Conservation (phyloP, 768 basidiomycete species). For the Mycena galericulata region DNA sequence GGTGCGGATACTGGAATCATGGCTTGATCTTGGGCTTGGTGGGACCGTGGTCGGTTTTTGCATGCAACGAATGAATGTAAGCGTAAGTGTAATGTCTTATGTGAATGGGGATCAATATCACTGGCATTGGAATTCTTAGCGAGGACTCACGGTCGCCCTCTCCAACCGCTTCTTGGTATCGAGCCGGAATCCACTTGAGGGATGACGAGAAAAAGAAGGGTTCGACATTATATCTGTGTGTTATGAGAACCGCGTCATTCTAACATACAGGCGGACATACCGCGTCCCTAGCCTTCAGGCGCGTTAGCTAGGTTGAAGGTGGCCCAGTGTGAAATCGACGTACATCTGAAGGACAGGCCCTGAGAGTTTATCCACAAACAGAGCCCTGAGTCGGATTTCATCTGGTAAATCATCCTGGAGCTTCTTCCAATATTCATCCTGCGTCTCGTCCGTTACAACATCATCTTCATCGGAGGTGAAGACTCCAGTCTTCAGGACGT, state of each 20-base stretch:
- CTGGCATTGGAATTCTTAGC: background rate
- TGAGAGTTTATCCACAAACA: conserved; percentile 65
- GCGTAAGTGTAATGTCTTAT: conserved; percentile 66
- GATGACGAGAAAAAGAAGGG: conserved; percentile 77
- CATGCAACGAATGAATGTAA: conserved; percentile 63
- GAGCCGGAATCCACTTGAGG: conserved; percentile 69
- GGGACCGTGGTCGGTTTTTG: conserved; percentile 42
- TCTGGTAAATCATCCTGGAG: conserved; percentile 43
- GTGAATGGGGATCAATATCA: background rate
- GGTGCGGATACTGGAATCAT: conserved; percentile 22
- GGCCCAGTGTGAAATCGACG: background rate
- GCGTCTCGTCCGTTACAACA: conserved; percentile 37
- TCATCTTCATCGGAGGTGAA: conserved; percentile 42
- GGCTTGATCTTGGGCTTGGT: conserved; percentile 37
- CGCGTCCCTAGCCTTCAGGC: conserved; percentile 55
- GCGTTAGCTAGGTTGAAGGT: background rate
- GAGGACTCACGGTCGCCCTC: conserved; percentile 52
- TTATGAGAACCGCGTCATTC: background rate
- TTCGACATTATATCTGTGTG: conserved; percentile 61
- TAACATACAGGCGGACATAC: conserved; percentile 35
- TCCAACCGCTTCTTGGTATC: conserved; percentile 62
- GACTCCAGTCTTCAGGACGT: conserved; percentile 50
- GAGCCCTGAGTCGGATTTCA: conserved; percentile 56
- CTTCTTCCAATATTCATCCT: conserved; percentile 49
- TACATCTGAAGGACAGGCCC: conserved; percentile 64